Conservation (phyloP, 2,329 filamentous ascomycete genomes). For the Hymenotorrendiella dingleyae region DNA sequence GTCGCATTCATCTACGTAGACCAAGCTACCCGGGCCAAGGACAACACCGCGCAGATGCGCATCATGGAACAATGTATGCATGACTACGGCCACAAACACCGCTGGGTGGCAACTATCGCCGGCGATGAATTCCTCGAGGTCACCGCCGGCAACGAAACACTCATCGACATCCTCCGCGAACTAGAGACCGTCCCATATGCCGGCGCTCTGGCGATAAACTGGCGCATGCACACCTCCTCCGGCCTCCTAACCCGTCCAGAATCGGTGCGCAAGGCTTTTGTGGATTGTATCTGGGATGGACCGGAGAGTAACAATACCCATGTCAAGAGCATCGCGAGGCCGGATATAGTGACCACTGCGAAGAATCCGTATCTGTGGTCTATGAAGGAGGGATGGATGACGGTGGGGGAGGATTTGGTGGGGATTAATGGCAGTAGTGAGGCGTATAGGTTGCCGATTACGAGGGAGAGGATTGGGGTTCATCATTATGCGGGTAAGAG, state of each 20-base stretch:
- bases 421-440: conserved; percentile 17
- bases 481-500: conserved; percentile 33
- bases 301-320: conserved; percentile 24
- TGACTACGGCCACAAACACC: conserved; percentile 25
- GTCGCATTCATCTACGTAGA: conserved; percentile 21
- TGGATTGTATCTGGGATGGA: conserved; percentile 27
- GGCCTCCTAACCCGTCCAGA: conserved; percentile 24
- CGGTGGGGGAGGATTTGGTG: conserved; percentile 27
- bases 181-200: conserved; percentile 21
- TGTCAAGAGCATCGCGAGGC: conserved; percentile 30
- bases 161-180: conserved; percentile 25
- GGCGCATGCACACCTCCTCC: conserved; percentile 31
- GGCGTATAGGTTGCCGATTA: conserved; percentile 24
- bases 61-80: conserved; percentile 21
- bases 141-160: conserved; percentile 17
- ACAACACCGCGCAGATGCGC: conserved; percentile 11
- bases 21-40: neutral
- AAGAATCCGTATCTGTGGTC: conserved; percentile 22
- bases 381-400: conserved; percentile 14
- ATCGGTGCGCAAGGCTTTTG: conserved; percentile 26
- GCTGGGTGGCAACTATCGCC: conserved; percentile 32
- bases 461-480: conserved; percentile 27
- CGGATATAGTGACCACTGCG: conserved; percentile 15
- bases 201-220: conserved; percentile 30
- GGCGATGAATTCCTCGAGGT: conserved; percentile 31